Conservation (phyloP, 2,329 filamentous ascomycete genomes). For the Ophiosphaerella herpotricha region DNA sequence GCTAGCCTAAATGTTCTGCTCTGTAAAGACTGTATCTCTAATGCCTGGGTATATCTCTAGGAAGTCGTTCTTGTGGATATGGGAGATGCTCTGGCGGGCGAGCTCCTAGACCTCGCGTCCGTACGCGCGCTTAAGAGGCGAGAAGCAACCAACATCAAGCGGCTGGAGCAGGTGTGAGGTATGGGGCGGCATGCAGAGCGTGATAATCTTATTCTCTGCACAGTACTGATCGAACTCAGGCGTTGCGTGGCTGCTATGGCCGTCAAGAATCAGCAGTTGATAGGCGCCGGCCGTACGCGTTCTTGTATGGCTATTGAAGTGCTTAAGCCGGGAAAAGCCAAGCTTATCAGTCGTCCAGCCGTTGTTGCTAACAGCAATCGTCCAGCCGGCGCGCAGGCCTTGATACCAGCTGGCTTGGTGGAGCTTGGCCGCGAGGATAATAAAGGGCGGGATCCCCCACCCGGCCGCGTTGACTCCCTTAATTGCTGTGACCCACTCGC, state of each 20-base stretch:
- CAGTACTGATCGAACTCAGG: slow-evolving; percentile 13
- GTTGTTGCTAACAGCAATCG: slow-evolving; percentile 8
- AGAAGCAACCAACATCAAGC: slow-evolving; percentile 14
- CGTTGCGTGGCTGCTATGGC: slow-evolving; percentile 9
- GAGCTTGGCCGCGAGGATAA: slow-evolving; percentile 9
- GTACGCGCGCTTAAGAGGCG: slow-evolving; percentile 15
- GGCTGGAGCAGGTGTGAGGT: slow-evolving; percentile 9
- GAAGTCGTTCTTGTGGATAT: slow-evolving; percentile 9
- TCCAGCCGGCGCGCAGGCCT: slow-evolving; percentile 2
- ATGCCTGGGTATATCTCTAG: slow-evolving; percentile 8
- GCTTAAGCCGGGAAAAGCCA: slow-evolving; percentile 8
- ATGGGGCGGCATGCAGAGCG: slow-evolving; percentile 10
- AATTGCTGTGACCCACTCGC: slow-evolving; percentile 8
- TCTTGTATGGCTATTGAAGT: slow-evolving; percentile 9
- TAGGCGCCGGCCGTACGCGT: slow-evolving; percentile 3
- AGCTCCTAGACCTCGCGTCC: slow-evolving; percentile 4
- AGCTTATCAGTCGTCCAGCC: slow-evolving; percentile 12
- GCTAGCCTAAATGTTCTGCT: slow-evolving; percentile 16
- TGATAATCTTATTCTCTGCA: slow-evolving; percentile 11
- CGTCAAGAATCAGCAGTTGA: slow-evolving; percentile 10
- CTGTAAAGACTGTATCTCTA: slow-evolving; percentile 4
- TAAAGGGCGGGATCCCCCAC: not conserved
- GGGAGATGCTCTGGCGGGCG: slow-evolving; percentile 3
- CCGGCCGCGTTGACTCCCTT: slow-evolving; percentile 9
- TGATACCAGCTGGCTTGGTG: slow-evolving; percentile 6